Base-by-base conservation (phyloP, 805 yeast species). In the Candida adriatica region DNA sequence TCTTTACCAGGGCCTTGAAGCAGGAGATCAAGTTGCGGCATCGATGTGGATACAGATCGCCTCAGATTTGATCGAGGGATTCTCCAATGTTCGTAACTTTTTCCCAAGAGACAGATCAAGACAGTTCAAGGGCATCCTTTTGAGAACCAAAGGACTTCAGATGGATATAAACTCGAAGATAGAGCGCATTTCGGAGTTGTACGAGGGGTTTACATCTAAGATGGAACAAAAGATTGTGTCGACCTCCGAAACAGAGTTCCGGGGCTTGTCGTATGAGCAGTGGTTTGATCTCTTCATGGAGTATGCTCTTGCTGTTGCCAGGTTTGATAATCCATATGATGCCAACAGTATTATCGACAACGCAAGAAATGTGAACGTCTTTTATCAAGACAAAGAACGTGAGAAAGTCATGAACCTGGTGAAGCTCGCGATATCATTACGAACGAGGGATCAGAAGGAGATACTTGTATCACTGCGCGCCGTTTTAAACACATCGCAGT, bases 251-350 rank as follows among this genome's bases (percentile, higher is more conserved):
- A 62, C 64, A 1, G 78, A 71, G 45, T 83, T 81, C 48, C 66
- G 95, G 35, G 96, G 95, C 0, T 58, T 87, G 14, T 60, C 66
- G 4, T 83, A 83, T 53, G 82, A 80, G 23, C 70, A 70, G 22
- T 92, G 98, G 98, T 86, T 86, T 54, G 75, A 72, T 40, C 61
- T 90, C 6, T 84, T 87, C 47, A 79, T 87, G 73, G 81, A 79
- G 47, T 75, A 81, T 45, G 78, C 94, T 0, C 54, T 90, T 21
- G 66, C 77, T 16, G 66, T 81, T 30, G 77, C 86, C 0, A 68
- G 68, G 38, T 70, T 66, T 48, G 82, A 75, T 36, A 62, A 66
- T 31, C 61, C 65, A 2, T 76, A 75, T 16, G 79, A 75, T 45
- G 90, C 94, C 6, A 57, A 70, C 28, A 72, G 79, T 27, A 73